Percentiles rank a stretch among this genome's conserved stretches.
Evolutionary conservation across 495 filamentous ascomycete species (phyloP).

Genomic region (Pseudoneurospora amorphoporcata): DNA sequence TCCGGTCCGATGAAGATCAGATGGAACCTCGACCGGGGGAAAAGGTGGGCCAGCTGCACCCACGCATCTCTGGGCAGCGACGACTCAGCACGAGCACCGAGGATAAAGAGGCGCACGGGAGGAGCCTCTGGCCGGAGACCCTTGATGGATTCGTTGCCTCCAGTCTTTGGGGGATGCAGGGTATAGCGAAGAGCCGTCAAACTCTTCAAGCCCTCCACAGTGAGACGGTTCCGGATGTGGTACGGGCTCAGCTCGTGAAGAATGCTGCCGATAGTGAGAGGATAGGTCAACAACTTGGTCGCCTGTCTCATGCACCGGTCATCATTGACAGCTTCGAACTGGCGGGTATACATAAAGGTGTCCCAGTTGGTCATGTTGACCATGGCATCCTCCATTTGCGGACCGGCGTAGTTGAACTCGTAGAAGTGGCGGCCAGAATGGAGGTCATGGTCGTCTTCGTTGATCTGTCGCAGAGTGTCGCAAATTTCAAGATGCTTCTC

Average conservation of each 20-base stretch:
- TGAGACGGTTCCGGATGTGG: slow-evolving; percentile 65
- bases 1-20: slow-evolving; percentile 94
- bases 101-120: slow-evolving; percentile 81
- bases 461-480: slow-evolving; percentile 80
- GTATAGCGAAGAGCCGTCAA: slow-evolving; percentile 84
- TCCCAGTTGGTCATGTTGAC: slow-evolving; percentile 99
- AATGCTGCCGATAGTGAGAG: slow-evolving; percentile 80
- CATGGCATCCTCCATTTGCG: slow-evolving; percentile 81
- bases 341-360: slow-evolving; percentile 80
- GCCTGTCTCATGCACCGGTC: slow-evolving; percentile 82
- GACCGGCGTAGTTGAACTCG: slow-evolving; percentile 83
- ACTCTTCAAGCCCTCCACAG: slow-evolving; percentile 80
- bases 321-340: slow-evolving; percentile 80
- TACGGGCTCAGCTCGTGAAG: slow-evolving; percentile 92
- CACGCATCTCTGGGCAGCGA: slow-evolving; percentile 89
- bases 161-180: slow-evolving; percentile 74
- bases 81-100: slow-evolving; percentile 92
- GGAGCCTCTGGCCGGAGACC: slow-evolving; percentile 74
- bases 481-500: slow-evolving; percentile 86
- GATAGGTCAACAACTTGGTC: slow-evolving; percentile 87
- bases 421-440: slow-evolving; percentile 82
- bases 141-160: slow-evolving; percentile 63
- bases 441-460: slow-evolving; percentile 97
- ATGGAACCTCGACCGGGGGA: slow-evolving; percentile 71
- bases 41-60: slow-evolving; percentile 83